phyloP scores from a whole-genome alignment of 2,329 filamentous ascomycete genomes.

The Elsinoe perseae region DNA sequence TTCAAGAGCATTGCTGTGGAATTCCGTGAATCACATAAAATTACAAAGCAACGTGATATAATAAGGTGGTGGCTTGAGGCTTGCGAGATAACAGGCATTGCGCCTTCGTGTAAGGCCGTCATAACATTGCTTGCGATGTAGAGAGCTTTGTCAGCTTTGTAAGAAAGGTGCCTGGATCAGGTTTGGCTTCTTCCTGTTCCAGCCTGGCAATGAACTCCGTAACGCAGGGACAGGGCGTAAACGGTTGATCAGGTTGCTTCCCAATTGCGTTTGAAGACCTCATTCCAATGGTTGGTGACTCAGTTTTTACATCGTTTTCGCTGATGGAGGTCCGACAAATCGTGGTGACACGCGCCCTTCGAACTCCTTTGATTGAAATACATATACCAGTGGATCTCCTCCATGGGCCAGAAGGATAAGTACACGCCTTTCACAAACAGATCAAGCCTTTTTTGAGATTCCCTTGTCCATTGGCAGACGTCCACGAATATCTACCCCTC shows the following conservation, averaged over 20 bases:
- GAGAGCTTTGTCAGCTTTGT: slow-evolving; percentile 1
- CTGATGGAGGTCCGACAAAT: slow-evolving; percentile 8
- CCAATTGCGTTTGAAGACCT: not conserved
- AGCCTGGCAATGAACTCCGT: slow-evolving; percentile 4
- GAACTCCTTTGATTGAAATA: slow-evolving; percentile 1
- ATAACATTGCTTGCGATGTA: not conserved
- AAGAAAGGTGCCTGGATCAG: not conserved
- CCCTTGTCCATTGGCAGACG: not conserved
- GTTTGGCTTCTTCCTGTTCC: not conserved
- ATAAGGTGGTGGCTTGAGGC: not conserved
- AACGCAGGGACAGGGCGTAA: slow-evolving; percentile 8
- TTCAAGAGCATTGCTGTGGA: not conserved
- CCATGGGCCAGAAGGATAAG: not conserved
- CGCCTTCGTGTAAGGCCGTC: not conserved
- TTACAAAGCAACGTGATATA: not conserved
- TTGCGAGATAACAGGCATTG: not conserved
- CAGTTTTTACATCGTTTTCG: slow-evolving; percentile 12
- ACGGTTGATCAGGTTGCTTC: not conserved
- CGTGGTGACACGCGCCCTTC: slow-evolving; percentile 7
- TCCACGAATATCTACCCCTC: slow-evolving; percentile 5
- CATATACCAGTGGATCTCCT: not conserved
- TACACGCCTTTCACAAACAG: not conserved
- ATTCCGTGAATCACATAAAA: not conserved
- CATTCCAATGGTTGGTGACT: slow-evolving; percentile 9
- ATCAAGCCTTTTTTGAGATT: slow-evolving; percentile 2